Evolutionary conservation across 768 basidiomycete species (phyloP), one percentile per base, ranked within the genome.

Genomic region (Ramaria rubella): DNA sequence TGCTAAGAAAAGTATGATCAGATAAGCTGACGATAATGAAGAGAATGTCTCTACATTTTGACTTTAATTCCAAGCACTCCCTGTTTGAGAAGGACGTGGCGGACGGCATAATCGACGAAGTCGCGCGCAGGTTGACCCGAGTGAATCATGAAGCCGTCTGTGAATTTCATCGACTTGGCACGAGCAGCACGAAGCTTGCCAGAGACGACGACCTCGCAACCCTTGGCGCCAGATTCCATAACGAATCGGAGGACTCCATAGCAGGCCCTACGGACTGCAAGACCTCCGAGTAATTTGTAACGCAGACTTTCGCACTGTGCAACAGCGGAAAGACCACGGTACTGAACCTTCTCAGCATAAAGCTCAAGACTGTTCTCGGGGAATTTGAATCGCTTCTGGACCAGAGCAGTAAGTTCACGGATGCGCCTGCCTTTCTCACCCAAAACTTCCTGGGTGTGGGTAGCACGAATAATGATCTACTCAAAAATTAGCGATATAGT

Each of bases 141-240:
- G 81, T 93, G 90, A 68, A 93, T 90, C 90, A 93, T 93, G 87
- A 97, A 97, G 55, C 96, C 96, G 68, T 99, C 96, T 69, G 94
- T 97, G 79, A 99, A 98, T 76, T 99, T 99, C 96, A 99, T 99
- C 19, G 93, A 90, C 77, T 99, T 99, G 68, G 96, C 96, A 81
- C 95, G 94, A 63, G 96, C 96, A 63, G 95, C 96, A 71, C 96
- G 93, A 69, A 99, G 92, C 76, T 99, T 99, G 70, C 96, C 96
- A 61, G 95, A 98, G 62, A 99, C 94, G 69, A 98, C 92, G 61
- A 99, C 96, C 75, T 99, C 96, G 70, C 94, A 97, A 73, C 96
- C 96, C 78, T 99, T 99, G 64, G 96, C 96, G 65, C 91, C 91
- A 58, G 95, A 97, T 77, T 99, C 96, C 96, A 99, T 99, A 65